A percentile compares a stretch with the other conserved stretches of the same genome.
phyloP scores from a whole-genome alignment of 345 rosid species.

The Murraya paniculata region DNA sequence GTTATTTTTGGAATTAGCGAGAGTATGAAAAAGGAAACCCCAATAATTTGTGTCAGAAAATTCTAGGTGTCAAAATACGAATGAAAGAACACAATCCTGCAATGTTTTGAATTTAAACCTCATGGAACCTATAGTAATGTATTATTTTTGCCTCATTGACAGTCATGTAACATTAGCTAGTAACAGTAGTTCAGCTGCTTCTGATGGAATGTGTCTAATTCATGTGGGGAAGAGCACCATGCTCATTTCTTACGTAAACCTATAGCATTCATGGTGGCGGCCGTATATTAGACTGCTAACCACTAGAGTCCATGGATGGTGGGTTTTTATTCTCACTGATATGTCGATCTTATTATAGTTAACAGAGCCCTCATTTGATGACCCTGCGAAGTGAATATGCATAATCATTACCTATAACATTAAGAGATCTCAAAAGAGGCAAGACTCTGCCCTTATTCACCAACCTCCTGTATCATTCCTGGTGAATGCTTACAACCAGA shows the following conservation, averaged over 20 bases:
- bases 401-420: neutral
- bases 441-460: neutral
- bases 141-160: neutral
- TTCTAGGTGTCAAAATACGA: neutral
- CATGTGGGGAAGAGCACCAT: neutral
- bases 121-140: neutral
- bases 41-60: neutral
- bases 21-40: neutral
- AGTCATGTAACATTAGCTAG: neutral
- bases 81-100: neutral
- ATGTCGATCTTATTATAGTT: neutral
- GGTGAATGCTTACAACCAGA: neutral
- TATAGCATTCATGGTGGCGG: neutral
- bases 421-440: neutral
- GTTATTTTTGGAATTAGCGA: neutral
- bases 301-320: neutral
- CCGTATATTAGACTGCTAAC: neutral
- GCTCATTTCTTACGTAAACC: neutral
- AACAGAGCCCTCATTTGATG: neutral
- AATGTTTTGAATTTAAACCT: neutral
- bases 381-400: neutral
- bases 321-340: constrained; percentile 1
- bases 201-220: neutral
- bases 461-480: neutral
- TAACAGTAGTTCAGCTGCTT: neutral